Evolutionary conservation across 768 basidiomycete genomes (phyloP).

Genomic region (Mrakia hoshinonis): DNA sequence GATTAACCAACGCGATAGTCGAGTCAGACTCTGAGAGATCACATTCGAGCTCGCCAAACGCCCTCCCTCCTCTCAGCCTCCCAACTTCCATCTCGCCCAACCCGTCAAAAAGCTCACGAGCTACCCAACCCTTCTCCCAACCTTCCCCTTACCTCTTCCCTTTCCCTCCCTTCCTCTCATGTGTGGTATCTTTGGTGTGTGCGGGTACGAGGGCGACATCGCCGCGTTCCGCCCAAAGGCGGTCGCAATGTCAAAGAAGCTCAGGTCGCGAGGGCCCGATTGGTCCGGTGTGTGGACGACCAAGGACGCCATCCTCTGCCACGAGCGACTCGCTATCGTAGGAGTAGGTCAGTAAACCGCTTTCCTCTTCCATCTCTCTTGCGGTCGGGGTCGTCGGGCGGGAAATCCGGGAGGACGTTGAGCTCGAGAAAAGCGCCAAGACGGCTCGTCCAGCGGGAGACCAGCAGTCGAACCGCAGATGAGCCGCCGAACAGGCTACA

Average conservation of each 20-base stretch:
- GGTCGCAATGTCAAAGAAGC: conserved; percentile 77
- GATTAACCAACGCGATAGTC: too few relatives aligned
- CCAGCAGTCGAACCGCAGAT: too few relatives aligned
- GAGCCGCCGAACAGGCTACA: too few relatives aligned
- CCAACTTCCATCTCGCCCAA: not conserved
- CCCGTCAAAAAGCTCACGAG: not conserved
- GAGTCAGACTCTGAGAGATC: too few relatives aligned
- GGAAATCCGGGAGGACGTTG: not conserved
- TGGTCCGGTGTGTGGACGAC: conserved; percentile 95
- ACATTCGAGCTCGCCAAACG: too few relatives aligned
- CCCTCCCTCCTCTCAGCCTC: not conserved
- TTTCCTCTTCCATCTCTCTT: not conserved
- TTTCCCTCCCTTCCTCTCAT: conserved; percentile 43
- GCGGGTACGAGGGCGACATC: conserved; percentile 60
- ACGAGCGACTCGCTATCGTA: conserved; percentile 94
- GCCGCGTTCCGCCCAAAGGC: conserved; percentile 58
- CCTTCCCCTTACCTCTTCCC: not conserved
- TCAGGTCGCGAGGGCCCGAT: conserved; percentile 91
- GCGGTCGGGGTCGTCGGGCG: not conserved
- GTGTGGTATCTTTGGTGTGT: conserved; percentile 83
- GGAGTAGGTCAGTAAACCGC: conserved; percentile 65
- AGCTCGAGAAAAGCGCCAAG: too few relatives aligned
- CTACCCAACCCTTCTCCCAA: not conserved
- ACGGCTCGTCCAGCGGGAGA: too few relatives aligned
- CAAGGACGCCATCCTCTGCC: conserved; percentile 70